Conservation (phyloP, 1,139 yeast species). For the Pichia sp. region DNA sequence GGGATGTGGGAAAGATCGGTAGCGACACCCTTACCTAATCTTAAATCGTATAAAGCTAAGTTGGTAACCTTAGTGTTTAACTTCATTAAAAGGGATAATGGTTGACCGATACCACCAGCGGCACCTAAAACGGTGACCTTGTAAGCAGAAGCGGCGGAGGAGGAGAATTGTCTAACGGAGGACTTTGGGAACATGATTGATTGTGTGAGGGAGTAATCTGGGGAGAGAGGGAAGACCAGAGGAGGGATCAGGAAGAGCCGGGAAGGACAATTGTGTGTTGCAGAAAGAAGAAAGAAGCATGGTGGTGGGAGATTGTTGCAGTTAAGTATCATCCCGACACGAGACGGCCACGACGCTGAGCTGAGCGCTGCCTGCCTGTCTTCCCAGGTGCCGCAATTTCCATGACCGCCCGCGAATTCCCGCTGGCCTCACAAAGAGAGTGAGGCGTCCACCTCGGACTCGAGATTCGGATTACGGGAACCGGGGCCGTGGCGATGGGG, state of each 20-base stretch:
- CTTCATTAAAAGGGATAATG: slow-evolving; percentile 86
- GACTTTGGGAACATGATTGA: slow-evolving; percentile 38
- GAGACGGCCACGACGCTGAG: no score
- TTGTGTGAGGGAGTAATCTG: background rate
- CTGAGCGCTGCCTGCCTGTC: no score
- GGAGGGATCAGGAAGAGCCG: background rate
- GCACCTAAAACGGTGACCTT: slow-evolving; percentile 94
- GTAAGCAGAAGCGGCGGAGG: slow-evolving; percentile 63
- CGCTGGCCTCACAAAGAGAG: background rate
- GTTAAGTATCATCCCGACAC: no score
- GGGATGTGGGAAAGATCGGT: slow-evolving; percentile 95
- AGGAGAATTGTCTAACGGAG: slow-evolving; percentile 52
- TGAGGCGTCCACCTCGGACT: slow-evolving; percentile 7
- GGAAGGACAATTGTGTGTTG: background rate
- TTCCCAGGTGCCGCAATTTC: background rate
- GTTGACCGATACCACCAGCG: slow-evolving; percentile 99
- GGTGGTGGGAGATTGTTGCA: no score
- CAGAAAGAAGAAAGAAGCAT: no score
- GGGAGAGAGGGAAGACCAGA: background rate
- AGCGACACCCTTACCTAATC: slow-evolving; percentile 96
- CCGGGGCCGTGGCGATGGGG: no score
- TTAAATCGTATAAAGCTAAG: slow-evolving; percentile 86
- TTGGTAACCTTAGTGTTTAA: slow-evolving; percentile 83
- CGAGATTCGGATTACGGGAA: slow-evolving; percentile 3
- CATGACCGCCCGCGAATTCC: slow-evolving; percentile 4